Percentiles rank a stretch among this genome's conserved stretches.
These are phyloP conservation scores for Dendrothele bispora DNA, from an alignment of 768 basidiomycete genomes.

Conservation along the genomic window DNA sequence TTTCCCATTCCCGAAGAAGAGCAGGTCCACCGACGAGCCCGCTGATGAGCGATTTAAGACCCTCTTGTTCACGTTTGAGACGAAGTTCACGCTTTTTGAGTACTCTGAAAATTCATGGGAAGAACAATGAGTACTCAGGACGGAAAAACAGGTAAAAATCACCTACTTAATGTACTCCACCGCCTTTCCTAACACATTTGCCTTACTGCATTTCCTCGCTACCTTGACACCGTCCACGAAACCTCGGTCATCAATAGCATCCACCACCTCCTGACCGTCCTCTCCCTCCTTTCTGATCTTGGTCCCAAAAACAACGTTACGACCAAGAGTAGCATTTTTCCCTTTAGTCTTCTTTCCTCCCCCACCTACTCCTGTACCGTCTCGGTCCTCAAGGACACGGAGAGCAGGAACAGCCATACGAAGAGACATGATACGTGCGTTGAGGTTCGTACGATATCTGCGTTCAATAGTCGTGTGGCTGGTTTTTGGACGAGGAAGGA, in stretches of 20 bases:
- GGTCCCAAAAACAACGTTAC: constrained; percentile 24
- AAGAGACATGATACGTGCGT: constrained; percentile 80
- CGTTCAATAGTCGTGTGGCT: constrained; percentile 90
- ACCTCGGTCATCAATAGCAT: constrained; percentile 78
- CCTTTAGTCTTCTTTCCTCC: constrained; percentile 50
- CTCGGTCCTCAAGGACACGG: constrained; percentile 69
- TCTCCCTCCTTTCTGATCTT: constrained; percentile 31
- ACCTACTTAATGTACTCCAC: constrained; percentile 81
- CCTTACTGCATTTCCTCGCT: constrained; percentile 88
- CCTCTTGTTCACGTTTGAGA: constrained; percentile 73
- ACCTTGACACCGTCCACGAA: constrained; percentile 93
- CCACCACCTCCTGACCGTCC: constrained; percentile 36
- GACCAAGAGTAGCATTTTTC: constrained; percentile 19
- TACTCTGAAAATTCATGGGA: constrained; percentile 44
- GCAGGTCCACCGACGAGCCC: constrained; percentile 76
- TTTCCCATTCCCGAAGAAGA: constrained; percentile 73
- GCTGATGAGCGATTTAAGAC: constrained; percentile 64
- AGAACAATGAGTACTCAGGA: neutral
- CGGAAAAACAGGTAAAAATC: neutral
- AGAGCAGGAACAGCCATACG: constrained; percentile 83
- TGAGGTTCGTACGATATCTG: constrained; percentile 85
- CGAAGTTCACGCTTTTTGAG: constrained; percentile 76
- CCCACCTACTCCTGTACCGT: constrained; percentile 30
- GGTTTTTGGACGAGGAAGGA: constrained; percentile 64
- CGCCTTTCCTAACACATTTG: constrained; percentile 86